These are phyloP conservation scores for Capsella bursapastoris DNA, from an alignment of 345 rosid species.

Conservation along the genomic window DNA sequence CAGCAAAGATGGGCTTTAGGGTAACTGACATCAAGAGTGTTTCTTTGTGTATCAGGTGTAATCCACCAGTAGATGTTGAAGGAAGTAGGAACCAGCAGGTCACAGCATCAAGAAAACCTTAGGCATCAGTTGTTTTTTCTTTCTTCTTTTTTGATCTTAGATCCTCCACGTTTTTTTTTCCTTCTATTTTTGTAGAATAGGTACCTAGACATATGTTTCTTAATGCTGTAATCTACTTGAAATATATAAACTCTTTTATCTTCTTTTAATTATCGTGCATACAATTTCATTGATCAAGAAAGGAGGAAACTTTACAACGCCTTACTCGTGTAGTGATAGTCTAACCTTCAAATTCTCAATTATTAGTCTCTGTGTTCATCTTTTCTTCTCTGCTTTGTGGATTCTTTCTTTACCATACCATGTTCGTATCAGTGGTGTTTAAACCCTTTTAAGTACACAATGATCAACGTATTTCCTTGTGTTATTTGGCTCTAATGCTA, in stretches of 20 bases:
- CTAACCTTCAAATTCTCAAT: background rate
- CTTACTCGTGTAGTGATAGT: too few species aligned
- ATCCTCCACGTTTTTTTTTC: background rate
- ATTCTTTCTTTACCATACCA: slow-evolving; percentile 24
- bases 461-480: slow-evolving; percentile 54
- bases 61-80: slow-evolving; percentile 23
- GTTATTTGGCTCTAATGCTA: slow-evolving; percentile 44
- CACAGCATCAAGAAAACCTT: slow-evolving; percentile 39
- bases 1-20: background rate
- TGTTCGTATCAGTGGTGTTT: slow-evolving; percentile 34
- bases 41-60: slow-evolving; percentile 39
- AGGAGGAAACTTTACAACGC: background rate
- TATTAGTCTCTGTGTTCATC: background rate
- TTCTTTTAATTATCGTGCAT: slow-evolving; percentile 14
- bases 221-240: slow-evolving; percentile 29
- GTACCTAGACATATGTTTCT: slow-evolving; percentile 15
- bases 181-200: background rate
- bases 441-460: slow-evolving; percentile 21
- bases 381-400: slow-evolving; percentile 26
- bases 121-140: slow-evolving; percentile 1
- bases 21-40: slow-evolving; percentile 34
- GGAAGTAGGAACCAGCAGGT: slow-evolving; percentile 43
- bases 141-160: slow-evolving; percentile 13
- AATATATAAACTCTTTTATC: slow-evolving; percentile 23
- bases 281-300: slow-evolving; percentile 2